Base-by-base conservation (phyloP, 176 grass and related monocot species). In the Rhipidocladum racemiflorum region DNA sequence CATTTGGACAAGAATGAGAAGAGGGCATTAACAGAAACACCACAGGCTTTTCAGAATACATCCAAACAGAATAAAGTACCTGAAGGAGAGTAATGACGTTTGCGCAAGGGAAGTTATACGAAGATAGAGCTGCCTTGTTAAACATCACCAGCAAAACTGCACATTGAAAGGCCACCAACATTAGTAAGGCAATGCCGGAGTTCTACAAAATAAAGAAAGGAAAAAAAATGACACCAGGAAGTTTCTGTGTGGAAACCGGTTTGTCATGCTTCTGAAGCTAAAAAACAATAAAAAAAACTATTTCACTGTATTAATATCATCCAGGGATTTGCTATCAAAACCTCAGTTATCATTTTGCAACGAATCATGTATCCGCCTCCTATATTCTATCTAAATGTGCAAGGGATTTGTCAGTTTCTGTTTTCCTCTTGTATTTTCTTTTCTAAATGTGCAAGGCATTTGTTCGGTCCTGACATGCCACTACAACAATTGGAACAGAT, bases 71-170 rank as follows among this genome's bases (percentile, higher is more conserved):
- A 85, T 80, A n/a, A 68, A 70, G 17, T 83, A 99, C 97, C 97
- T 99, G 97, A 91, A 99, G 85, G 64, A 99, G 97, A 21, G 97
- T 99, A 39, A 99, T 94, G 65, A 99, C 89, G 75, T 99, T 99
- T 38, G 93, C 93, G 11, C 89, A 95, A 49, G 97, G 97, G 70
- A 99, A 99, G 63, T 85, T 99, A 78, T 96, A 99, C 0, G 91
- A 96, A 76, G 97, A 99, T 16, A 99, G 53, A 72, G 97, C 93
- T 59, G 97, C 97, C 83, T 99, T 99, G 77, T 99, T 99, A 78
- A 99, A 99, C 91, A 99, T 91, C 87, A 99, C 87, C 45, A 99
- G 73, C 68, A 99, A 73, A 39, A 99, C 97, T 99, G 91, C 83
- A 90, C 61, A 90, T 80, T 68, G 23, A 56, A 75, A 77, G 76